phyloP scores from a whole-genome alignment of 352 stramenopile genomes.

The Pythium rishiriense region DNA sequence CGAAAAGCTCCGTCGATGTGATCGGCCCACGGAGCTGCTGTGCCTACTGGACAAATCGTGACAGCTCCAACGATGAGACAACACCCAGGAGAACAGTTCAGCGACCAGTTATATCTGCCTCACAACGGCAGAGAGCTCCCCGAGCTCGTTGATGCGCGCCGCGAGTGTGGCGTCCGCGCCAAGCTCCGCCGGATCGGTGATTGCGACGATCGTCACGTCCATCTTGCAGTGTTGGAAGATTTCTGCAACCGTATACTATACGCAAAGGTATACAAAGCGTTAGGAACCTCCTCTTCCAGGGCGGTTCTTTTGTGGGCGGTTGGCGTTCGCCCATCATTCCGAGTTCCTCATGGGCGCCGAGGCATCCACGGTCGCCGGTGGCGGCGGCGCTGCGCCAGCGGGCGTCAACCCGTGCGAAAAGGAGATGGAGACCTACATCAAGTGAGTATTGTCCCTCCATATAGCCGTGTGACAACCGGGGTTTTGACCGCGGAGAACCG shows the following conservation, averaged over 20 bases:
- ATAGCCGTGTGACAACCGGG: background rate
- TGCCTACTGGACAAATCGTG: slow-evolving; percentile 32
- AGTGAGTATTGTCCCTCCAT: no score
- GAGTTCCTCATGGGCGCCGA: slow-evolving; percentile 55
- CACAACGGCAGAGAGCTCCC: slow-evolving; percentile 49
- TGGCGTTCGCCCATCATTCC: background rate
- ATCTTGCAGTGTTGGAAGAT: background rate
- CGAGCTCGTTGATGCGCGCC: slow-evolving; percentile 44
- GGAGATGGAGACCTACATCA: slow-evolving; percentile 75
- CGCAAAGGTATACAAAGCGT: no score
- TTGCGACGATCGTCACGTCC: slow-evolving; percentile 1
- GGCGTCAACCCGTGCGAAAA: slow-evolving; percentile 48
- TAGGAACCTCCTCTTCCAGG: no score
- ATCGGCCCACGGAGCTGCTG: slow-evolving; percentile 64
- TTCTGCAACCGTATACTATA: no score
- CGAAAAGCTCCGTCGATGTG: slow-evolving; percentile 52
- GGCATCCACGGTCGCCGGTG: slow-evolving; percentile 46
- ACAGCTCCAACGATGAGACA: background rate
- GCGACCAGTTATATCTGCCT: background rate
- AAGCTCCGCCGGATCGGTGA: slow-evolving; percentile 28
- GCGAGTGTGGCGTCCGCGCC: slow-evolving; percentile 21
- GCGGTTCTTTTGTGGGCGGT: background rate
- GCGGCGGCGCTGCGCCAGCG: slow-evolving; percentile 1
- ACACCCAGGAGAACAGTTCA: background rate
- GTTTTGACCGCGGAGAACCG: background rate